Evolutionary conservation across 768 basidiomycete species (phyloP).

Genomic region (Tephrocybe sp.): DNA sequence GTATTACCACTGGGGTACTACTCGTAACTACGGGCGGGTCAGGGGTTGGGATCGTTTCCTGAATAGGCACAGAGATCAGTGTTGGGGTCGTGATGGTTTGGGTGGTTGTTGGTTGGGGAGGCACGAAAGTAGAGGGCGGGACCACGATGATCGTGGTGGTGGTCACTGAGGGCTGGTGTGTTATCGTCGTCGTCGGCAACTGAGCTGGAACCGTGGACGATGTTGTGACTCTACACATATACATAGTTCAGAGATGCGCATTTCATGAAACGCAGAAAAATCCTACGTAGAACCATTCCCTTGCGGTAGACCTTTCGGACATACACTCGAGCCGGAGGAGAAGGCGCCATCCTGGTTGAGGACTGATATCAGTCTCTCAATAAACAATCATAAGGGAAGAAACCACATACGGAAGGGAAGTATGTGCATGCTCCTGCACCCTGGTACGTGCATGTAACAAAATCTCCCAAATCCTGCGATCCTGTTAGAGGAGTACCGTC

Average conservation of each 20-base stretch:
- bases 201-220: too few species aligned
- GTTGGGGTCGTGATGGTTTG: neutral
- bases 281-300: neutral
- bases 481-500: slow-evolving; percentile 7
- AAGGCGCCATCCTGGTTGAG: slow-evolving; percentile 12
- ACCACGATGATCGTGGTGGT: neutral
- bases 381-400: neutral
- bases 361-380: neutral
- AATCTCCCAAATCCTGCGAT: neutral
- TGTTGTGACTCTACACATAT: too few species aligned
- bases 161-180: neutral
- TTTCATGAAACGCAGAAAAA: too few species aligned
- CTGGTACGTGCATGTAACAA: slow-evolving; percentile 11
- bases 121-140: neutral
- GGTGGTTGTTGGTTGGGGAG: neutral
- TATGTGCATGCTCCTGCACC: slow-evolving; percentile 5
- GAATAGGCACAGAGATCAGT: neutral
- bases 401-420: slow-evolving; percentile 9
- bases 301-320: slow-evolving; percentile 11
- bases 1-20: neutral
- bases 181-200: neutral
- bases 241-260: too few species aligned
- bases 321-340: slow-evolving; percentile 9
- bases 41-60: neutral
- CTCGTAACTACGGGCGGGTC: neutral